Evolutionary conservation across 1,284 basidiomycete species (phyloP), one percentile per base, ranked within the genome.

Genomic region (Fomitopsis palustris): DNA sequence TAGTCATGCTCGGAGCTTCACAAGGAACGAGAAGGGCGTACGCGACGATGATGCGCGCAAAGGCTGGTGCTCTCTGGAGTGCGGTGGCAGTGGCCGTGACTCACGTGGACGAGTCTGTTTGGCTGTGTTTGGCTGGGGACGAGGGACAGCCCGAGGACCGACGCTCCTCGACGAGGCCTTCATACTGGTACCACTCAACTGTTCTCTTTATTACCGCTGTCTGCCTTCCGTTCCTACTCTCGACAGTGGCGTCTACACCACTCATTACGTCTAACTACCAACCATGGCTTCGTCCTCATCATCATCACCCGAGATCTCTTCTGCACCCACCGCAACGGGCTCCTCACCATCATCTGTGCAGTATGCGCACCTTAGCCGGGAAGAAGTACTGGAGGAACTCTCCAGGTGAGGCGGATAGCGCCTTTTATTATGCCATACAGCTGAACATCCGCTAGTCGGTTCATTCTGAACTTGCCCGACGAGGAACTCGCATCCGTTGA

Each of bases 401-500:
- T 92, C 92, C 64, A 95, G 92, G 88, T 90, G 25, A 47, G 76
- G n/a, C n/a, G n/a, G n/a, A n/a, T n/a, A n/a, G n/a, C n/a, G n/a
- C n/a, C n/a, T n/a, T n/a, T n/a, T n/a, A n/a, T n/a, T n/a, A n/a
- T 54, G 27, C 56, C 17, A 55, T 55, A 21, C 56, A n/a, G n/a
- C n/a, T 60, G 49, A 49, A 35, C 5, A 21, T 56, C n/a, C 43
- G 23, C 16, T 64, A 94, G 92, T 73, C 92, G 97, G 53, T 99
- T 99, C 75, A 93, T 99, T 67, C 83, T 98, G 66, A 99, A 99
- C 75, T 84, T 99, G 56, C 97, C 97, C 5, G 89, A 93, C 63
- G 91, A 94, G 69, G 97, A 99, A 77, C 85, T 96, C 61, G 85
- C 85, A 55, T 94, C 91, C 23, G 82, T 98, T 61, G 95, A 97